Evolutionary conservation across 2,329 filamentous ascomycete genomes (phyloP), one percentile per base, ranked within the genome.

Genomic region (Fonsecaea nubica): DNA sequence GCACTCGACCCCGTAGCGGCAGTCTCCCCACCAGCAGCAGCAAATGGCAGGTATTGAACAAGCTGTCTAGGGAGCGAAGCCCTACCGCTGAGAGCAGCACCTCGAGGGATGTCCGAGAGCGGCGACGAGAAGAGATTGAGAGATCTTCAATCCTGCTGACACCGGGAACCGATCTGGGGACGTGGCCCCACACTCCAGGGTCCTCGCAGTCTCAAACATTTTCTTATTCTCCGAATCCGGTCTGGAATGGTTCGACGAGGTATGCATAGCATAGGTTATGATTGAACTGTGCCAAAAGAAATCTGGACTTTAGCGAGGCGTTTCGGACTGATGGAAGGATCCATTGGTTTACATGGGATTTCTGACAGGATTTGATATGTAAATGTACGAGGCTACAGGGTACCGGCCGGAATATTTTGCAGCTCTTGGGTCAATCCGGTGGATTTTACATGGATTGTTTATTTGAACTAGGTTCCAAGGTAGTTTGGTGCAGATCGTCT

Each of bases 61-160:
- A 64, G 32, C 52, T 67, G 5, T 55, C 64, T 7, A 40, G 69
- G 33, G 67, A 71, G 15, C 59, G 60, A 53, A 71, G 69, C 57
- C 64, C 62, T 21, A 64, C 58, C 4, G 45, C 45, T 15, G 70
- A 71, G 15, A 67, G 53, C 36, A 21, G 25, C 18, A 30, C 45
- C 9, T 71, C 67, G 53, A 69, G 65, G 42, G 61, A 72, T 58
- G 62, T 68, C 52, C 67, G 70, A 63, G 66, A 72, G 57, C 65
- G 65, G n/a, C 63, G 70, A 12, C 65, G 70, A 18, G 67, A 71
- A 52, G 62, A 72, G 59, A 72, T 72, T 45, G 70, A 72, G 55
- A 56, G 70, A 30, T 58, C 67, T 18, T 69, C 67, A 8, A 61
- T 67, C 12, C 53, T 65, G 15, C 52, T 67, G 42, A 60, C 67